These are phyloP conservation scores for Calocybe gangraenosa DNA, from an alignment of 768 basidiomycete species.

Conservation along the genomic window DNA sequence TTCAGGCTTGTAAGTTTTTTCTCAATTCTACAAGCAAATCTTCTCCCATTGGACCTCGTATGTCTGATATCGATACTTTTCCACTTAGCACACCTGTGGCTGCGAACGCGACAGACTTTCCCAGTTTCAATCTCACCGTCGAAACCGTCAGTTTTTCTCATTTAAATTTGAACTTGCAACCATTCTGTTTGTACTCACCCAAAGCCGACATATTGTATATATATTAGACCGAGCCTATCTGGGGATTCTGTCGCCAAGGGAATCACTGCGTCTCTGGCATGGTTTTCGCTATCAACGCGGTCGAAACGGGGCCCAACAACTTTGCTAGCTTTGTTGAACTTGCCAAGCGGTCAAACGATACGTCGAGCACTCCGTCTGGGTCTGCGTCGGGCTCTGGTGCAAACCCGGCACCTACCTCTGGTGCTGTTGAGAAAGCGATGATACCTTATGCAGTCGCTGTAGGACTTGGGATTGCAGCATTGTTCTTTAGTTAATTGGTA, in stretches of 20 bases:
- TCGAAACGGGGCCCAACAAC: conserved; percentile 44
- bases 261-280: conserved; percentile 55
- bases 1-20: conserved; percentile 39
- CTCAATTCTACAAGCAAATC: not conserved
- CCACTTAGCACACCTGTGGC: conserved; percentile 37
- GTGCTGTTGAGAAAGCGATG: not conserved
- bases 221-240: conserved; percentile 45
- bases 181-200: too few species aligned
- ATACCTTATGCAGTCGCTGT: not conserved
- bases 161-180: too few species aligned
- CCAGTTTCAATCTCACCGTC: conserved; percentile 43
- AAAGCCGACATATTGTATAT: too few species aligned
- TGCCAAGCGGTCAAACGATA: conserved; percentile 8
- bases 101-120: conserved; percentile 34
- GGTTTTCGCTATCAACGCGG: conserved; percentile 62
- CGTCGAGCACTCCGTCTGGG: conserved; percentile 1
- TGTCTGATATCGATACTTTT: too few species aligned
- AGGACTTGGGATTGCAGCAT: not conserved
- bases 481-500: too few species aligned
- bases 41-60: too few species aligned
- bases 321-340: conserved; percentile 42
- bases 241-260: conserved; percentile 54
- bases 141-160: conserved; percentile 38
- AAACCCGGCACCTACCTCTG: not conserved
- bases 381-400: not conserved